A percentile compares a stretch with the other conserved stretches of the same genome.
These are phyloP conservation scores for Trichosanthes cucumerina DNA, from an alignment of 306 rosid genomes.

Conservation along the genomic window DNA sequence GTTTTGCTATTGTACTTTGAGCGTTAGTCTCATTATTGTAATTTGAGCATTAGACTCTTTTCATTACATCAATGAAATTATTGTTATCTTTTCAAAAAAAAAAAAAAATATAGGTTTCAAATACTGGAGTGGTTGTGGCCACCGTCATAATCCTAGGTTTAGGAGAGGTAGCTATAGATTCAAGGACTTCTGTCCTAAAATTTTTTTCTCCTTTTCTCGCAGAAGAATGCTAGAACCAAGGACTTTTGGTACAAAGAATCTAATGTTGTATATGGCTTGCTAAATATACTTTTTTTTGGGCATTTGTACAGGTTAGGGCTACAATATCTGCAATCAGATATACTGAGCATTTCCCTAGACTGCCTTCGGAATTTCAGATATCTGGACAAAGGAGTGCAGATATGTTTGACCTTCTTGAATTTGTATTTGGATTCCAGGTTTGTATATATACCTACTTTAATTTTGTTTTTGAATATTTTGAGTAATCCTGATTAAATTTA, in stretches of 20 bases:
- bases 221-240: not conserved
- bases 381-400: slow-evolving; percentile 71
- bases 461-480: not conserved
- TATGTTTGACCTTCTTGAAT: slow-evolving; percentile 89
- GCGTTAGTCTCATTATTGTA: too few species aligned
- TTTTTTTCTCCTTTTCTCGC: not conserved
- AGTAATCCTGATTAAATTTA: not conserved
- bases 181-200: not conserved
- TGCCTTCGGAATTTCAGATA: slow-evolving; percentile 57
- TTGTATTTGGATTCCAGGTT: slow-evolving; percentile 92
- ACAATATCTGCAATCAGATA: slow-evolving; percentile 70
- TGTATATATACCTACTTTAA: slow-evolving; percentile 4
- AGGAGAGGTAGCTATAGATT: not conserved
- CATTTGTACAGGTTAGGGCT: slow-evolving; percentile 62
- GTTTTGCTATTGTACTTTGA: too few species aligned
- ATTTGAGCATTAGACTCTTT: too few species aligned
- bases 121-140: not conserved
- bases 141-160: not conserved
- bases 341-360: slow-evolving; percentile 66
- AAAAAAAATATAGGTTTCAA: not conserved
- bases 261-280: not conserved
- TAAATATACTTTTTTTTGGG: slow-evolving; percentile 20
- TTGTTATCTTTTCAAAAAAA: too few species aligned
- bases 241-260: not conserved
- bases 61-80: too few species aligned